Percentiles rank a stretch among this genome's conserved stretches.
Conservation (phyloP, 306 rosid species). For the Carpinus fangiana region DNA sequence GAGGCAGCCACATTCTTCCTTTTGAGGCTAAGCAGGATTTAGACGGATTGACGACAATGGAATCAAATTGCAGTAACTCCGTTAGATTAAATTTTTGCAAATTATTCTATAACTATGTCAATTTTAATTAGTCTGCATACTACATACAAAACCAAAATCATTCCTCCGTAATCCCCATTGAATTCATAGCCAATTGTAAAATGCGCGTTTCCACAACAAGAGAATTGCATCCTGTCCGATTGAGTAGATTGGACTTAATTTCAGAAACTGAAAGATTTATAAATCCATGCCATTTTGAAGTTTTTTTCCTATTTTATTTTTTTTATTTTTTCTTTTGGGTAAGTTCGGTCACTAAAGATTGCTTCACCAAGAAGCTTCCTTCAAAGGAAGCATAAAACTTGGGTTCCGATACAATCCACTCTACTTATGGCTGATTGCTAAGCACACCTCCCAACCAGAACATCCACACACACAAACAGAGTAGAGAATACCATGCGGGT, state of each 20-base stretch:
- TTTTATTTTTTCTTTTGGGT: no score
- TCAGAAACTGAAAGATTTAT: neutral
- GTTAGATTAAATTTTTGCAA: neutral
- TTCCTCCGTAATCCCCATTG: neutral
- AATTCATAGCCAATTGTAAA: neutral
- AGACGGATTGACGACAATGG: neutral
- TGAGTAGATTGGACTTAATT: neutral
- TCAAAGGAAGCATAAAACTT: neutral
- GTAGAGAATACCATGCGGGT: constrained; percentile 63
- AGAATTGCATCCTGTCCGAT: neutral
- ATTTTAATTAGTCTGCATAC: neutral
- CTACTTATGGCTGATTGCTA: neutral
- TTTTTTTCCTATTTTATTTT: no score
- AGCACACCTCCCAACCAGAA: neutral
- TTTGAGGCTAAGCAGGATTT: neutral
- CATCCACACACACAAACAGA: neutral
- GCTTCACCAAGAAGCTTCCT: neutral
- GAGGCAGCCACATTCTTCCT: neutral
- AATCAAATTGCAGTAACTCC: neutral
- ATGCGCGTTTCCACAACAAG: no score
- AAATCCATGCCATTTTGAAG: neutral
- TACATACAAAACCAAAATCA: neutral
- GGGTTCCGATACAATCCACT: neutral
- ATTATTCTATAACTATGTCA: neutral
- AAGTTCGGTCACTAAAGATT: no score